Evolutionary conservation across 495 filamentous ascomycete genomes (phyloP).

Genomic region (Neurospora sp.): DNA sequence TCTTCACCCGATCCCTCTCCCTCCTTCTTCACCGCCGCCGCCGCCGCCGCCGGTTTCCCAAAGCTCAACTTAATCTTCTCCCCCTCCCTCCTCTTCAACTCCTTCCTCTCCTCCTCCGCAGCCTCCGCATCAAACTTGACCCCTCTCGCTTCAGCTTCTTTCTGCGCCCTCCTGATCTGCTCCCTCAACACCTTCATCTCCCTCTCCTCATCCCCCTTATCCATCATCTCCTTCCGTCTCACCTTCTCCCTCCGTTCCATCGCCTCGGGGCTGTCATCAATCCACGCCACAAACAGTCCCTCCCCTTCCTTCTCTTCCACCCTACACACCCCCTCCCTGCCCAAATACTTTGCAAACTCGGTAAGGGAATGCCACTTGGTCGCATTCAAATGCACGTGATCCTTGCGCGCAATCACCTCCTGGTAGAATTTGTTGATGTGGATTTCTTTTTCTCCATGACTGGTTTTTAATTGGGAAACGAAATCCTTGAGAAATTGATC

Average conservation of each 20-base stretch:
- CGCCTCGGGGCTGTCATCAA: slow-evolving; percentile 81
- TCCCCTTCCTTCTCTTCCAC: slow-evolving; percentile 80
- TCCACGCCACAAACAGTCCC: slow-evolving; percentile 77
- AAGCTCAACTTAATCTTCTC: slow-evolving; percentile 78
- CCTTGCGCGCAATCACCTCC: slow-evolving; percentile 66
- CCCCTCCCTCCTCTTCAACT: slow-evolving; percentile 59
- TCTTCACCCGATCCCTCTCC: slow-evolving; percentile 1
- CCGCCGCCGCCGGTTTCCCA: slow-evolving; percentile 33
- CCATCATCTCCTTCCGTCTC: slow-evolving; percentile 69
- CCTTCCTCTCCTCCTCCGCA: slow-evolving; percentile 34
- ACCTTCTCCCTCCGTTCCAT: slow-evolving; percentile 70
- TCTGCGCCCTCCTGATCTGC: slow-evolving; percentile 67
- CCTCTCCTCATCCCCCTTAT: slow-evolving; percentile 81
- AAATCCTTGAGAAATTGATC: slow-evolving; percentile 76
- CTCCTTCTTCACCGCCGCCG: not conserved
- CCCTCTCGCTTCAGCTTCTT: slow-evolving; percentile 39
- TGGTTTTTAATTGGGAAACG: slow-evolving; percentile 58
- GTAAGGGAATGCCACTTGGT: slow-evolving; percentile 76
- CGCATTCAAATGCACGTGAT: slow-evolving; percentile 89
- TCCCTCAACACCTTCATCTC: slow-evolving; percentile 70
- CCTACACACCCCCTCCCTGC: slow-evolving; percentile 70
- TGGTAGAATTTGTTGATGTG: slow-evolving; percentile 90
- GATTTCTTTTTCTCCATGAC: slow-evolving; percentile 78
- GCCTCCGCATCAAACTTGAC: slow-evolving; percentile 32
- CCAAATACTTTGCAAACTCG: slow-evolving; percentile 79